Evolutionary conservation across 768 basidiomycete species (phyloP).

Genomic region (Leucogyrophana mollusca): DNA sequence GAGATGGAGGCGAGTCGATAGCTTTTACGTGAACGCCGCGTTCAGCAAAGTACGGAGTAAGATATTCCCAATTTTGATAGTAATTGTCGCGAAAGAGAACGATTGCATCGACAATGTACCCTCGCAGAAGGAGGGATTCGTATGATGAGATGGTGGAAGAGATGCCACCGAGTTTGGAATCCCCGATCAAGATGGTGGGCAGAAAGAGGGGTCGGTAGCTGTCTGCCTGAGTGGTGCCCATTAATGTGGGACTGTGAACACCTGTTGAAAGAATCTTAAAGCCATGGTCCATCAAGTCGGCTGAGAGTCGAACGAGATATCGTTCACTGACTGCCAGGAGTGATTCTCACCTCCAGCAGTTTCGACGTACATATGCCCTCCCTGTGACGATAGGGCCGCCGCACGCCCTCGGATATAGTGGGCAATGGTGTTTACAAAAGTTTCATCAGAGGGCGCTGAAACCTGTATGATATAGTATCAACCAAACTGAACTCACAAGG

Average conservation of each 20-base stretch:
- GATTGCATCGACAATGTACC: conserved; percentile 84
- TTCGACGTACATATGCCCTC: conserved; percentile 78
- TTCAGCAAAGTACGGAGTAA: conserved; percentile 75
- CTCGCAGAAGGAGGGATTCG: conserved; percentile 87
- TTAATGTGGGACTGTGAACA: conserved; percentile 86
- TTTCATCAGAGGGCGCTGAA: conserved; percentile 56
- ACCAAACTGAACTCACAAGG: too few species aligned
- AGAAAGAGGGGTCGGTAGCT: conserved; percentile 84
- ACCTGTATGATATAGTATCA: conserved; percentile 15
- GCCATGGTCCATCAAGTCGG: conserved; percentile 5
- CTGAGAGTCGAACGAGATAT: background rate
- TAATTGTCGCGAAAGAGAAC: conserved; percentile 83
- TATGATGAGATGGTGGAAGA: conserved; percentile 91
- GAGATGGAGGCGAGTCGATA: conserved; percentile 58
- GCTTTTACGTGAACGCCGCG: conserved; percentile 56
- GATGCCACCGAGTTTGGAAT: conserved; percentile 90
- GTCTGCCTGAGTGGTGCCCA: conserved; percentile 81
- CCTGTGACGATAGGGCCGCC: conserved; percentile 14
- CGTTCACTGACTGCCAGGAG: conserved; percentile 12
- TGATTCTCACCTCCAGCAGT: conserved; percentile 88
- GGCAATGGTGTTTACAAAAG: conserved; percentile 63
- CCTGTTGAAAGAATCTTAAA: conserved; percentile 43
- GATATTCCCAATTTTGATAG: conserved; percentile 85
- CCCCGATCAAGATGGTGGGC: conserved; percentile 85
- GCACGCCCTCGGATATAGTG: conserved; percentile 60